These are phyloP conservation scores for Blastobotrys mokoenaii DNA, from an alignment of 805 yeast species.

Conservation along the genomic window DNA sequence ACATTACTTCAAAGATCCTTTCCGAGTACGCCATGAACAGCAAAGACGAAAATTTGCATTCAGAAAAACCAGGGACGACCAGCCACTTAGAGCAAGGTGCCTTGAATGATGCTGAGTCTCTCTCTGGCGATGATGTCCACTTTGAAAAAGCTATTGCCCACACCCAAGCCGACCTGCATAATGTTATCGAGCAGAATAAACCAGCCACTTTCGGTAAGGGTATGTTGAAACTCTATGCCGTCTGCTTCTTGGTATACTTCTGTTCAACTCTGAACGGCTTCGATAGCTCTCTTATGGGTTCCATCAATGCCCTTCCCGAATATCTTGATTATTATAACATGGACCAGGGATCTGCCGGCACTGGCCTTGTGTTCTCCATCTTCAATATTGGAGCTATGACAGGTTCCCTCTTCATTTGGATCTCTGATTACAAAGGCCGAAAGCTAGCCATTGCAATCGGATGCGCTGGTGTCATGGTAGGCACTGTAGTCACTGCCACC, in stretches of 20 bases:
- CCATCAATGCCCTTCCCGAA: slow-evolving; percentile 13
- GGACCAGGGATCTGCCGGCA: slow-evolving; percentile 8
- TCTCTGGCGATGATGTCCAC: too few species aligned
- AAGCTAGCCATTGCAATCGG: slow-evolving; percentile 10
- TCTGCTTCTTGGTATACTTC: slow-evolving; percentile 10
- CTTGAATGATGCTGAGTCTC: too few species aligned
- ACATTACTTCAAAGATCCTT: too few species aligned
- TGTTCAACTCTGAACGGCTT: slow-evolving; percentile 12
- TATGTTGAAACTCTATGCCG: slow-evolving; percentile 6
- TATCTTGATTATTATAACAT: slow-evolving; percentile 9
- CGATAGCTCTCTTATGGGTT: slow-evolving; percentile 15
- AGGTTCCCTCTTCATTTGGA: slow-evolving; percentile 11
- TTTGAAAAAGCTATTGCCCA: too few species aligned
- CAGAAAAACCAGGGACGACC: too few species aligned
- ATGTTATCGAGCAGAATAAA: slow-evolving; percentile 5
- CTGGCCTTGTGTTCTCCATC: slow-evolving; percentile 15
- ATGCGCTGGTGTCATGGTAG: slow-evolving; percentile 12
- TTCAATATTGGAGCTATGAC: slow-evolving; percentile 13
- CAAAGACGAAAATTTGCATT: too few species aligned
- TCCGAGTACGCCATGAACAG: too few species aligned
- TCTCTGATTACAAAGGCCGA: slow-evolving; percentile 11
- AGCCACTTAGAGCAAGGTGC: too few species aligned
- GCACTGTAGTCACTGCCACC: slow-evolving; percentile 10
- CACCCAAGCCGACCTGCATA: slow-evolving; percentile 5
- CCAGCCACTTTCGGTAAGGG: slow-evolving; percentile 11